Evolutionary conservation across 371 early-diverging fungal species (phyloP), one percentile per base, ranked within the genome.

Genomic region (Rhizopus arrhizus): DNA sequence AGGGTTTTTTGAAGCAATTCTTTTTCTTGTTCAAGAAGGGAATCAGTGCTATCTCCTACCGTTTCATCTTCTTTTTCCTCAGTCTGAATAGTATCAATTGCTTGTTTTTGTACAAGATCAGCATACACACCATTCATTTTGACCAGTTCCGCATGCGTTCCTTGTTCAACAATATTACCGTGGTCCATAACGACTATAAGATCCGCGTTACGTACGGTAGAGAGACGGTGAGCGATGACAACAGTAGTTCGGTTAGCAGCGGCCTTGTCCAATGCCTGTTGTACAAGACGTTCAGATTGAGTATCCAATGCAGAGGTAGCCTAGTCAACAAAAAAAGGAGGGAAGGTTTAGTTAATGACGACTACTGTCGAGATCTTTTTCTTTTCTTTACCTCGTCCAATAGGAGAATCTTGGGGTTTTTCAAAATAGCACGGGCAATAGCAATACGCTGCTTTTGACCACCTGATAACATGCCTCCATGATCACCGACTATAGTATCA

Each of bases 361-460:
- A 13, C 29, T 42, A 36, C 9, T 3, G 52, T 10, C 1, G 22
- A 35, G 81, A 70, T 63, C 92, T 93, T 8, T 87, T 84, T 55
- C 80, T 29, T 32, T 69, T 65, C 22, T 70, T 69, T 62, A 62
- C 67, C 72, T 94, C 94, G 67, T 94, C 94, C 34, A 93, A 63
- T 29, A 92, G 71, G 4, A 92, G 69, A 54, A 83, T 75, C 53
- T 77, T 45, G 5, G 90, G 90, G 57, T 88, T 72, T 45, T 85
- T 83, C 49, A 90, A 58, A 22, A 91, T 80, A 11, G 91, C 90
- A 12, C 92, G 74, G 13, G 90, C 89, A 42, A 93, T 82, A 22
- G 87, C 86, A 60, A 92, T 73, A 13, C 93, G 75, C 69, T 96
- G 95, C 62, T 87, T 88, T 72, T 96, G 94, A 10, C 96, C 96